phyloP scores from a whole-genome alignment of 140 eudicot genomes.

The Bidens hawaiensis region DNA sequence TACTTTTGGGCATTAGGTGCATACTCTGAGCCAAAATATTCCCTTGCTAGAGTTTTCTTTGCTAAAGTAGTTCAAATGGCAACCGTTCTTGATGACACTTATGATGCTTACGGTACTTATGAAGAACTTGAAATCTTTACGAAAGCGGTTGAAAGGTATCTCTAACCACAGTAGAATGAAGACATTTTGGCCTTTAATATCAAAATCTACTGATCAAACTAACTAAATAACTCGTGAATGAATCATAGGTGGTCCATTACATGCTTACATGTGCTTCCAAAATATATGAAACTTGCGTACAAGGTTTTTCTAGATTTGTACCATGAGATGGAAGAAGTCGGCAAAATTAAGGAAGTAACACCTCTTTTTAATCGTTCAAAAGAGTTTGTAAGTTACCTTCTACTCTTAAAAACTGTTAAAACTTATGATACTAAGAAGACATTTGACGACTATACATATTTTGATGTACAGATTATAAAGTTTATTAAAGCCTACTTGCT shows the following conservation, averaged over 20 bases:
- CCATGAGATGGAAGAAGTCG: background rate
- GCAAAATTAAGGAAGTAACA: background rate
- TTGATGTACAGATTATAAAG: background rate
- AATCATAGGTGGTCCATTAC: background rate
- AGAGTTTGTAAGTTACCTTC: conserved; percentile 6
- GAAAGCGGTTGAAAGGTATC: too few relatives aligned
- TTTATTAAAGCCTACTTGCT: background rate
- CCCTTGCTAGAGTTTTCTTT: background rate
- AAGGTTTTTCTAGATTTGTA: background rate
- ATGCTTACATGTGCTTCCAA: conserved; percentile 2
- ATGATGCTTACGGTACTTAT: too few relatives aligned
- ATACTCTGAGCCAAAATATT: background rate
- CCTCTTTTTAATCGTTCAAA: background rate
- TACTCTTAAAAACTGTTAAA: background rate
- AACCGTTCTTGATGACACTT: background rate
- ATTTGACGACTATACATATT: background rate
- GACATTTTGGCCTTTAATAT: too few relatives aligned
- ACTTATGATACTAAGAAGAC: too few relatives aligned
- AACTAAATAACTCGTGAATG: background rate
- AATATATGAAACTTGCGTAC: background rate
- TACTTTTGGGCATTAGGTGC: background rate
- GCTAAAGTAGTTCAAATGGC: background rate
- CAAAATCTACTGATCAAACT: background rate
- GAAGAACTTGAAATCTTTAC: too few relatives aligned
- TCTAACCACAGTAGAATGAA: too few relatives aligned